phyloP scores from a whole-genome alignment of 805 yeast genomes.

The Clavispora carvajalis region DNA sequence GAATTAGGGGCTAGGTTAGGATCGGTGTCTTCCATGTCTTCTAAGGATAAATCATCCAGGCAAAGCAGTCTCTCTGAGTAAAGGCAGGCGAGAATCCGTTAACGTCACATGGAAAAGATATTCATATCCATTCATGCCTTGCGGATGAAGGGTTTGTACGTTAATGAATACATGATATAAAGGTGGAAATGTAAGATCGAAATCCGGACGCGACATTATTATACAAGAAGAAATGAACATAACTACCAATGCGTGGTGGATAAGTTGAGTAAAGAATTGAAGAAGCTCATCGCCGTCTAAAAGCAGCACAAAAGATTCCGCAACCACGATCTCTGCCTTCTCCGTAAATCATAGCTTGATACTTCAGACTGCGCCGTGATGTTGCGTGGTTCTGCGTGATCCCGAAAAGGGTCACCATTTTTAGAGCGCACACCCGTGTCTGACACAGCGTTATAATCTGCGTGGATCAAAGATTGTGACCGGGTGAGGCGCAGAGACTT shows the following conservation, averaged over 20 bases:
- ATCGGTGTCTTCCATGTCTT: not conserved
- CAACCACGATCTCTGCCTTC: constrained; percentile 14
- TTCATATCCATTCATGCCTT: no score
- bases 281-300: not conserved
- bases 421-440: constrained; percentile 1
- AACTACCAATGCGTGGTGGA: not conserved
- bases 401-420: constrained; percentile 15
- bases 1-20: constrained; percentile 8
- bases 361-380: constrained; percentile 27
- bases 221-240: not conserved
- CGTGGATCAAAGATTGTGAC: constrained; percentile 13
- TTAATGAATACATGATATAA: no score
- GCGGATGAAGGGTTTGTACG: no score
- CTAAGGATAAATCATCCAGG: constrained; percentile 4
- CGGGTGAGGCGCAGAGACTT: constrained; percentile 10
- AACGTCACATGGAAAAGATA: no score
- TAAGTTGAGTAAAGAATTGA: not conserved
- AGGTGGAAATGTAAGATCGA: not conserved
- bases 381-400: constrained; percentile 1
- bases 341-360: constrained; percentile 23
- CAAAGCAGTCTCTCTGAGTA: constrained; percentile 4
- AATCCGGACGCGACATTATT: not conserved
- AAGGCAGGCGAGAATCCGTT: not conserved
- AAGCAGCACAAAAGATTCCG: constrained; percentile 14
- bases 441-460: constrained; percentile 12